Evolutionary conservation across 768 basidiomycete genomes (phyloP).

Genomic region (Xanthoconium purpureum): DNA sequence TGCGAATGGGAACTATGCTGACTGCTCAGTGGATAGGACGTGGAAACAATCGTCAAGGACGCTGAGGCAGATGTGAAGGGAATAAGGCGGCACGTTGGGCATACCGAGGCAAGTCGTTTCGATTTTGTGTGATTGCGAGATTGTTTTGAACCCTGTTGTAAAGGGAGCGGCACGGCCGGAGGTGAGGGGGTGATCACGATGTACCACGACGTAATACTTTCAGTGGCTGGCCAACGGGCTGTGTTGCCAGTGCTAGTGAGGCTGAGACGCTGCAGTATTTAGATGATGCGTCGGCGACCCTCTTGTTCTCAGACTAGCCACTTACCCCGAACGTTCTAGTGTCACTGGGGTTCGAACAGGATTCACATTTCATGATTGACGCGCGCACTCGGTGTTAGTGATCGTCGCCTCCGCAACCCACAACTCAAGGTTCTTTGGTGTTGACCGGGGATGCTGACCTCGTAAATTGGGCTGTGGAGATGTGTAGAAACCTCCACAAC

Average conservation of each 20-base stretch:
- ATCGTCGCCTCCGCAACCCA: slow-evolving; percentile 1
- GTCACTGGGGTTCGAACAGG: background rate
- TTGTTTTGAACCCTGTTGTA: no score
- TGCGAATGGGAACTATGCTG: background rate
- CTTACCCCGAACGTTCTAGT: background rate
- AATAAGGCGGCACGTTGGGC: background rate
- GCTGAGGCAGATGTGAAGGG: background rate
- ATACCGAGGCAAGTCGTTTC: background rate
- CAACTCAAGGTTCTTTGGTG: background rate
- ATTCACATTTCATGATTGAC: background rate
- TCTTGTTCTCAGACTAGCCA: background rate
- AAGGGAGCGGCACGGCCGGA: no score
- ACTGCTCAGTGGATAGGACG: background rate
- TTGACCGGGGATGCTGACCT: background rate
- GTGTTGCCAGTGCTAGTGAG: background rate
- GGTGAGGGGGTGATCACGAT: no score
- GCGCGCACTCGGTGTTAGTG: background rate
- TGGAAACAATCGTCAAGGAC: slow-evolving; percentile 4
- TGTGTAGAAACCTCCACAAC: no score
- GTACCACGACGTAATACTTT: background rate
- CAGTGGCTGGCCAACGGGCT: background rate
- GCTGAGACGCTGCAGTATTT: background rate
- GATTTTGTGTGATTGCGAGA: background rate
- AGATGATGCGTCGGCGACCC: background rate
- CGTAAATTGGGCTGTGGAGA: no score